Conservation (phyloP, 495 filamentous ascomycete genomes). For the Geoglossum glabrum region DNA sequence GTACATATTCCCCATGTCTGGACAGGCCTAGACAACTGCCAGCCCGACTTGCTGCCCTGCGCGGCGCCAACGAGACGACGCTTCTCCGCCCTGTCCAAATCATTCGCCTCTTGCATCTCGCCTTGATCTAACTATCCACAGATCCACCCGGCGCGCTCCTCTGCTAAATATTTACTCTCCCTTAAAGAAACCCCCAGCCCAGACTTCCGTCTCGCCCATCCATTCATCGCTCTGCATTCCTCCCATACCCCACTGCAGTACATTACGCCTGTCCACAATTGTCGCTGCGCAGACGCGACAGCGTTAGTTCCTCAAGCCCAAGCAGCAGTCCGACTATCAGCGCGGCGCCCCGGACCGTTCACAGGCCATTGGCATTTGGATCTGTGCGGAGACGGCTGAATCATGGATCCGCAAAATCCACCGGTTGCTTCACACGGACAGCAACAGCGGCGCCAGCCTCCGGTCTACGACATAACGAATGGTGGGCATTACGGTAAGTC, state of each 20-base stretch:
- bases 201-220: neutral
- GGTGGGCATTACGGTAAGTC: constrained; percentile 75
- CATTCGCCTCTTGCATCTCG: neutral
- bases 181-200: neutral
- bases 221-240: neutral
- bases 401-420: constrained; percentile 29
- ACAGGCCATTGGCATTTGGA: constrained; percentile 3
- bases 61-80: no score
- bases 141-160: neutral
- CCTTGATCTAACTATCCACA: neutral
- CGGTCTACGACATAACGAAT: constrained; percentile 58
- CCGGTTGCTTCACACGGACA: constrained; percentile 24
- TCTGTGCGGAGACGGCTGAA: constrained; percentile 3
- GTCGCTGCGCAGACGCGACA: neutral
- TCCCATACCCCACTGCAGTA: neutral
- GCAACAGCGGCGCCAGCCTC: constrained; percentile 34
- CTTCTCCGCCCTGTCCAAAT: neutral
- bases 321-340: constrained; percentile 1
- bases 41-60: no score
- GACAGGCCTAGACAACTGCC: no score
- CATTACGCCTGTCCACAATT: neutral
- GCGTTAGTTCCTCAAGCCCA: neutral
- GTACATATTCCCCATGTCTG: no score
- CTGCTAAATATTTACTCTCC: neutral
- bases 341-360: neutral